These are phyloP conservation scores for Cucurbita moschata DNA, from an alignment of 306 rosid genomes.

Conservation along the genomic window DNA sequence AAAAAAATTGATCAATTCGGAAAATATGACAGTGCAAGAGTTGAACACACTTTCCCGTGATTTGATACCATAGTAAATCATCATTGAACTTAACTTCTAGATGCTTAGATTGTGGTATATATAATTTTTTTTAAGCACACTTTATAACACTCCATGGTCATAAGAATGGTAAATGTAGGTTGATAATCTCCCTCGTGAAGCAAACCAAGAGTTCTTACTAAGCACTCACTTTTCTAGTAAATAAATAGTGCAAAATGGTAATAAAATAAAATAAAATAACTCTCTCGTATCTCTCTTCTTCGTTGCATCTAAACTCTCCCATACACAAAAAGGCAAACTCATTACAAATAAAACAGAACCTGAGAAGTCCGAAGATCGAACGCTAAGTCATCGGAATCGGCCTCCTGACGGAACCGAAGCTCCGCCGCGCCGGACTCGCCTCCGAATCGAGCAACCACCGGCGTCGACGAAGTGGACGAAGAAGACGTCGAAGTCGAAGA, in stretches of 20 bases:
- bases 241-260: neutral
- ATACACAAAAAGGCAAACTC: neutral
- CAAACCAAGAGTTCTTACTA: neutral
- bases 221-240: neutral
- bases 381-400: slow-evolving; percentile 24
- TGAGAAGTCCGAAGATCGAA: slow-evolving; percentile 47
- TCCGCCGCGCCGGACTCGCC: slow-evolving; percentile 23
- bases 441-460: slow-evolving; percentile 50
- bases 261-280: no score
- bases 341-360: slow-evolving; percentile 27
- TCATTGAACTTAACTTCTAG: neutral
- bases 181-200: neutral
- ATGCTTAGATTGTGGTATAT: neutral
- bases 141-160: neutral
- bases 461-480: slow-evolving; percentile 17
- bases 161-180: neutral
- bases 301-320: neutral
- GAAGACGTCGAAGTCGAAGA: slow-evolving; percentile 16
- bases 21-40: neutral
- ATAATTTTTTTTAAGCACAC: neutral
- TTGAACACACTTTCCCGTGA: neutral
- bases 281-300: neutral
- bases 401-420: slow-evolving; percentile 39
- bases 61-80: neutral
- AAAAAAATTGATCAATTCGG: neutral